Evolutionary conservation across 2,329 filamentous ascomycete species (phyloP).

Genomic region (Bipolaris sorokiniana): DNA sequence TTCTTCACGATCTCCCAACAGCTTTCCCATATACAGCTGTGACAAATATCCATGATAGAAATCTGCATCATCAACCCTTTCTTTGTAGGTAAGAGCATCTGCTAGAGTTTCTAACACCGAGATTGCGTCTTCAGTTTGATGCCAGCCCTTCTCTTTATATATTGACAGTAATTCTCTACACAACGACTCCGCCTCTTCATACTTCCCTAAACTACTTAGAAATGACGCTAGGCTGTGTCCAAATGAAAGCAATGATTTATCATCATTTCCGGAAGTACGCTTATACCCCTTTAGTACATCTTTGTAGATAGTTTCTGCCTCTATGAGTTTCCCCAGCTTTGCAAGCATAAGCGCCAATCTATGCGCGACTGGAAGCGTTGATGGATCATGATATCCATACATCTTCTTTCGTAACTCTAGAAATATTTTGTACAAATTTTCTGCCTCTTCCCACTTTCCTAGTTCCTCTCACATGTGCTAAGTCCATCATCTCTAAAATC

Average conservation of each 20-base stretch:
- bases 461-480: neutral
- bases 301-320: neutral
- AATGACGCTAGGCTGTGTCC: neutral
- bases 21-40: neutral
- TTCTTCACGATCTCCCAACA: no score
- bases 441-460: neutral
- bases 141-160: neutral
- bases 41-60: neutral
- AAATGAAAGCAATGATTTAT: no score
- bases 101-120: neutral
- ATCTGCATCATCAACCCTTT: neutral
- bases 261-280: neutral
- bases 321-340: neutral
- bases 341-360: neutral
- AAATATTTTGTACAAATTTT: neutral
- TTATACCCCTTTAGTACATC: neutral
- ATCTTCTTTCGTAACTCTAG: no score
- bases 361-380: neutral
- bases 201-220: neutral
- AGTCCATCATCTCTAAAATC: neutral
- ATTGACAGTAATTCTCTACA: neutral
- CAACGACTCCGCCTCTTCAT: neutral
- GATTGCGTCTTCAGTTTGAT: neutral
- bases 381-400: no score
- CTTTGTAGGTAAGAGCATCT: rapidly evolving